phyloP scores from a whole-genome alignment of 176 grass and related monocot species.

The Hordeum marinum region DNA sequence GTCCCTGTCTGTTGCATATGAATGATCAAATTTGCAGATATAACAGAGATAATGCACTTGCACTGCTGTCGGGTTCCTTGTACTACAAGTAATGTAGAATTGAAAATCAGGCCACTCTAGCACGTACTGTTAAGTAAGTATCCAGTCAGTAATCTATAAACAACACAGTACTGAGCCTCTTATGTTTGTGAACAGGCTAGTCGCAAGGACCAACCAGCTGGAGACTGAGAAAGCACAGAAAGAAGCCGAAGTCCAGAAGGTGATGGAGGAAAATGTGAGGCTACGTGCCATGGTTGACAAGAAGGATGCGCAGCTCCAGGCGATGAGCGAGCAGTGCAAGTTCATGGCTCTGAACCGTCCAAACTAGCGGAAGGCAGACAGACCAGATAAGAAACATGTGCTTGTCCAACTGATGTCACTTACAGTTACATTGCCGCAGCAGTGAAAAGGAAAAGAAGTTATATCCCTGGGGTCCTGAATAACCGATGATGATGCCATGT shows the following conservation, averaged over 20 bases:
- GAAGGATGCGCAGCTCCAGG: constrained; percentile 82
- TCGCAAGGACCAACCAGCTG: constrained; percentile 68
- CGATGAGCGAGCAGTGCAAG: constrained; percentile 95
- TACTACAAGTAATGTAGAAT: neutral
- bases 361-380: constrained; percentile 17
- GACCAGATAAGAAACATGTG: neutral
- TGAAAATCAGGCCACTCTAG: neutral
- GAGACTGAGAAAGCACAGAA: constrained; percentile 87
- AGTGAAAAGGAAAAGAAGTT: neutral
- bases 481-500: neutral
- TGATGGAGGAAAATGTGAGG: constrained; percentile 89
- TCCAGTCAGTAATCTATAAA: neutral
- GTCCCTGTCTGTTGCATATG: neutral
- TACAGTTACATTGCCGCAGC: constrained; percentile 7
- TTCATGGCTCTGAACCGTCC: constrained; percentile 71
- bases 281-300: constrained; percentile 77
- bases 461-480: neutral
- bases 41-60: neutral
- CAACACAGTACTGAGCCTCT: neutral
- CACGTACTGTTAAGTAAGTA: neutral
- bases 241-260: constrained; percentile 74
- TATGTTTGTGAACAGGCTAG: constrained; percentile 47
- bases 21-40: neutral
- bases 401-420: constrained; percentile 31
- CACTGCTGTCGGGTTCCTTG: neutral